Evolutionary conservation across 2,329 filamentous ascomycete genomes (phyloP), one percentile per base, ranked within the genome.

Genomic region (Diaporthe humulicola): DNA sequence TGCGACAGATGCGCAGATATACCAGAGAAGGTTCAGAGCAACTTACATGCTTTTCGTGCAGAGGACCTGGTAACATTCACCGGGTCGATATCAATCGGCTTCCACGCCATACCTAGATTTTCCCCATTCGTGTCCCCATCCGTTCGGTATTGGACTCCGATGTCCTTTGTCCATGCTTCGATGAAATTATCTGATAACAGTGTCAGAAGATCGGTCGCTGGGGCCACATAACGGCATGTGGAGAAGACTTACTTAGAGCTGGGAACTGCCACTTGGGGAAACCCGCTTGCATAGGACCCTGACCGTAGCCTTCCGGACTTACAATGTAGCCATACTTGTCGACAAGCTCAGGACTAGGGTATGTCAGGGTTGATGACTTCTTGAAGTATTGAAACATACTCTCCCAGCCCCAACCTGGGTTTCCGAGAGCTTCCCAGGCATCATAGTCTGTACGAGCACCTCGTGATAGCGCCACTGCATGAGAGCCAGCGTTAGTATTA

Each of bases 381-480:
- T 80, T 81, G 48, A 84, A 80, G 76, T 83, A 83, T 1, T 79
- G 79, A n/a, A 81, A 48, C 38, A 83, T 78, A 12, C 79, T 76
- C 1, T 82, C 76, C 81, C 81, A 83, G 42, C 78, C 79, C 81
- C 81, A 83, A 40, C 50, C 38, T 28, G 28, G 42, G 25, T 64
- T 56, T 2, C 76, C 61, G 83, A 83, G 66, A 84, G 82, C 64
- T 76, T 81, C 81, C 82, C 83, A 85, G 25, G 81, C 79, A 69
- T 83, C 79, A 48, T 84, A 82, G 14, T 83, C 80, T 19, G 64
- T 40, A 28, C 64, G 45, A 15, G 64, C 45, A 15, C 64, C 64
- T 17, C 64, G 36, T 25, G 64, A 67, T 38, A 67, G 45, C 22
- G 64, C 64, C 64, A 67, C 64, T 67, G 25, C 22, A n/a, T 38